A percentile compares a stretch with the other conserved stretches of the same genome.
Evolutionary conservation across 345 rosid species (phyloP).

Genomic region (Corchorus olitorius): DNA sequence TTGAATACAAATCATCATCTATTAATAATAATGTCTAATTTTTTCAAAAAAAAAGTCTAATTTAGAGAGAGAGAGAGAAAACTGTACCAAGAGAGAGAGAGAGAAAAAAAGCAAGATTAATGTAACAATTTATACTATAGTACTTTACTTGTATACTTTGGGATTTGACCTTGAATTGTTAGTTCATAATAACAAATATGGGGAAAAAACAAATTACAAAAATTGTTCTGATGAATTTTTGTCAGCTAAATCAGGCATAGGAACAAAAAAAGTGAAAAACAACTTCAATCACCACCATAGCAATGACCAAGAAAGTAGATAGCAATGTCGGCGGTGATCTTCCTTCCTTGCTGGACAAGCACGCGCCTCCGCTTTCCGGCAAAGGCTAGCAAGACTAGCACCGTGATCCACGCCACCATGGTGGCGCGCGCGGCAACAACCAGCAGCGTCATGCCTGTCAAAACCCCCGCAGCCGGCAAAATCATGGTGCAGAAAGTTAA

Average conservation of each 20-base stretch:
- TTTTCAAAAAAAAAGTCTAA: no score
- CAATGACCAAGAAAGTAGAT: slow-evolving; percentile 31
- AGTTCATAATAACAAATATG: not conserved
- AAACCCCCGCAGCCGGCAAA: slow-evolving; percentile 29
- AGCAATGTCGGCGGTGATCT: slow-evolving; percentile 47
- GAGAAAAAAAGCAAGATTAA: no score
- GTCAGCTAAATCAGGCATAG: not conserved
- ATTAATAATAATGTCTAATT: no score
- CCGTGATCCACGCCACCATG: slow-evolving; percentile 54
- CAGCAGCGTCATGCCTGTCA: slow-evolving; percentile 23
- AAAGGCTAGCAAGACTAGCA: slow-evolving; percentile 48
- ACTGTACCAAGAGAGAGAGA: no score
- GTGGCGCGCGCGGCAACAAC: slow-evolving; percentile 54
- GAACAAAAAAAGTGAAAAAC: no score
- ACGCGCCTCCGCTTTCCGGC: slow-evolving; percentile 49
- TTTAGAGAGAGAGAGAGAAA: no score
- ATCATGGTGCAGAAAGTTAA: slow-evolving; percentile 14
- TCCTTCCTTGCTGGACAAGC: slow-evolving; percentile 46
- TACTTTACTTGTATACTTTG: not conserved
- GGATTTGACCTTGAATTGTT: not conserved
- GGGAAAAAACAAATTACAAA: not conserved
- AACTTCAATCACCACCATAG: slow-evolving; percentile 21
- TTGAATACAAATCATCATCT: no score
- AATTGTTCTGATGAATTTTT: no score
- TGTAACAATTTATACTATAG: not conserved